Evolutionary conservation across 2,329 filamentous ascomycete species (phyloP).

Genomic region (Alternaria hordeiaustralica): DNA sequence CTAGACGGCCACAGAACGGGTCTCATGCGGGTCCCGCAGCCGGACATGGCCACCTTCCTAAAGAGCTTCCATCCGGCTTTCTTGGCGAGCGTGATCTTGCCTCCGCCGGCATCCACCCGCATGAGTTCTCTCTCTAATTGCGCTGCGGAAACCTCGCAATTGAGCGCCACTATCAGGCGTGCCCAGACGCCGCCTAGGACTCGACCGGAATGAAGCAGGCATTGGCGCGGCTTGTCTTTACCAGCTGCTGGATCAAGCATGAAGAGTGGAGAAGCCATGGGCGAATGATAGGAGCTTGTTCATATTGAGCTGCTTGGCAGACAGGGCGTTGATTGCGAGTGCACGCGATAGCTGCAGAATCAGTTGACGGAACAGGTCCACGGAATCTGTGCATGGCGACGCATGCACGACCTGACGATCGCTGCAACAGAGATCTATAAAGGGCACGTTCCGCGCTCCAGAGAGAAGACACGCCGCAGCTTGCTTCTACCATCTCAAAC

Average conservation of each 20-base stretch:
- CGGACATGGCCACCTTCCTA: background rate
- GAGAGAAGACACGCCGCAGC: background rate
- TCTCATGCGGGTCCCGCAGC: background rate
- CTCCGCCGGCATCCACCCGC: background rate
- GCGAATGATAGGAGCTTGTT: constrained; percentile 1
- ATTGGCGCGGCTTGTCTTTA: constrained; percentile 2
- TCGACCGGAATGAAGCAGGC: constrained; percentile 8
- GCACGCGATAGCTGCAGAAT: background rate
- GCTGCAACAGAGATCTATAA: background rate
- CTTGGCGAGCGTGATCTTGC: background rate
- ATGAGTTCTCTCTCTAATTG: background rate
- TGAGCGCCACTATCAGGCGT: constrained; percentile 16
- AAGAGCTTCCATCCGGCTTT: background rate
- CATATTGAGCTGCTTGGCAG: background rate
- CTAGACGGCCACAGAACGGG: background rate
- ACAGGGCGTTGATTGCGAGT: background rate
- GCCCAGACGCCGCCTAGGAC: constrained; percentile 22
- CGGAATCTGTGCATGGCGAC: background rate
- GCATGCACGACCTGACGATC: background rate
- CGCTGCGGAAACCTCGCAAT: background rate
- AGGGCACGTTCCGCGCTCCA: background rate
- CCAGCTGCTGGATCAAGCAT: background rate
- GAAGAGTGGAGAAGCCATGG: background rate
- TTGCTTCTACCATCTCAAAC: background rate
- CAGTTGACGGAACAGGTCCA: background rate